Percentiles rank a stretch among this genome's conserved stretches.
Conservation (phyloP, 1,284 basidiomycete species). For the Ceratobasidium sp. region DNA sequence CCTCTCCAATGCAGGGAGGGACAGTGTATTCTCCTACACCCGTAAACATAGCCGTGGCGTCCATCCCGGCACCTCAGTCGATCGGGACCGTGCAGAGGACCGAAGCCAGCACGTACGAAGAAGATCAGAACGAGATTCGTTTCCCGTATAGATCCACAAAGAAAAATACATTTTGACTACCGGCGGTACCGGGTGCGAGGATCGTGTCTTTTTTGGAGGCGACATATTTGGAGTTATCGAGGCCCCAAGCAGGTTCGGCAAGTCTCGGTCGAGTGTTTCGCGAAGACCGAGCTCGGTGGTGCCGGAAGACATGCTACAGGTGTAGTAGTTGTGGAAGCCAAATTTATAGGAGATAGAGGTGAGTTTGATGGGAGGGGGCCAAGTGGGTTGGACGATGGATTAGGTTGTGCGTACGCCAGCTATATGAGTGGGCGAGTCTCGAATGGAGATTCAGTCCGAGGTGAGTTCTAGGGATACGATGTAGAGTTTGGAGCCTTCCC, state of each 20-base stretch:
- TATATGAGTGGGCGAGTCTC: slow-evolving; percentile 52
- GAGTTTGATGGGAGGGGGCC: slow-evolving; percentile 68
- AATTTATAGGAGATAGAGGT: slow-evolving; percentile 73
- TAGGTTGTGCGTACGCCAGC: slow-evolving; percentile 54
- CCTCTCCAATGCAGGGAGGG: slow-evolving; percentile 7
- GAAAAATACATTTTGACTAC: slow-evolving; percentile 54
- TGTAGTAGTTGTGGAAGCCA: slow-evolving; percentile 78
- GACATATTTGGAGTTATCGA: slow-evolving; percentile 65
- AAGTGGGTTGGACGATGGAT: slow-evolving; percentile 56
- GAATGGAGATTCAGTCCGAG: slow-evolving; percentile 47
- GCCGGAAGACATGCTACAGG: slow-evolving; percentile 56
- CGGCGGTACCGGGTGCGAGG: slow-evolving; percentile 61
- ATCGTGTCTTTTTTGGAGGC: slow-evolving; percentile 62
- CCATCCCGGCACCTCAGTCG: slow-evolving; percentile 30
- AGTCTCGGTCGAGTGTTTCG: slow-evolving; percentile 65
- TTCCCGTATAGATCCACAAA: slow-evolving; percentile 45
- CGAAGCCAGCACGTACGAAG: slow-evolving; percentile 61
- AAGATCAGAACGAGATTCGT: slow-evolving; percentile 52
- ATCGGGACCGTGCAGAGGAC: slow-evolving; percentile 55
- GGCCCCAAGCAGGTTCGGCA: slow-evolving; percentile 67
- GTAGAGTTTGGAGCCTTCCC: slow-evolving; percentile 73
- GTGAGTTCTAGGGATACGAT: slow-evolving; percentile 59
- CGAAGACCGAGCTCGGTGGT: slow-evolving; percentile 58
- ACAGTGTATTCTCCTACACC: slow-evolving; percentile 57
- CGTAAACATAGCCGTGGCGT: slow-evolving; percentile 45